Percentiles rank a stretch among this genome's conserved stretches.
Conservation (phyloP, 768 basidiomycete genomes). For the Thelephora aurantiotincta region DNA sequence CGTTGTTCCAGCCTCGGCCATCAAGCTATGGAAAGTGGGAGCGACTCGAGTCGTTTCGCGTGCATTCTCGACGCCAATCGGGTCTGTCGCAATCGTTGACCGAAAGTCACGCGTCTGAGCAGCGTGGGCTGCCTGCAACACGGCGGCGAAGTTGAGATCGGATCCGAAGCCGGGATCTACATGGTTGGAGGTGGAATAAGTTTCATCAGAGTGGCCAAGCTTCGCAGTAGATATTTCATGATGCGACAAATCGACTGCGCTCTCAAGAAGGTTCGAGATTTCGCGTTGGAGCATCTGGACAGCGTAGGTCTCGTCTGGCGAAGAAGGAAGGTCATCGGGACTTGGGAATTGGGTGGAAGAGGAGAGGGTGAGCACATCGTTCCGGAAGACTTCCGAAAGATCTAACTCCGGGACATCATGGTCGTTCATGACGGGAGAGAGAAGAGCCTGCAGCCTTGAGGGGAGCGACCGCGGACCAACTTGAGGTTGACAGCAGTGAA, state of each 20-base stretch:
- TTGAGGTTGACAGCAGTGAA: no score
- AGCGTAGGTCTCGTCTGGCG: constrained; percentile 18
- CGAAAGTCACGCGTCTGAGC: background rate
- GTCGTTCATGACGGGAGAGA: constrained; percentile 19
- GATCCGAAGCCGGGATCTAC: constrained; percentile 3
- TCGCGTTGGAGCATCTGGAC: constrained; percentile 70
- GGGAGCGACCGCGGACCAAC: no score
- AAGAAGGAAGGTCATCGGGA: constrained; percentile 8
- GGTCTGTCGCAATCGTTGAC: background rate
- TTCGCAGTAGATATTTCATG: constrained; percentile 43
- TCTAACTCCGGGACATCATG: constrained; percentile 54
- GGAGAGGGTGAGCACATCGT: constrained; percentile 41
- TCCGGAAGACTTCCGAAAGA: constrained; percentile 77
- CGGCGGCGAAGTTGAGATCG: constrained; percentile 41
- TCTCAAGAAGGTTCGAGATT: constrained; percentile 61
- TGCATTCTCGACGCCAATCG: constrained; percentile 4
- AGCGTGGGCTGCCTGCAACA: constrained; percentile 65
- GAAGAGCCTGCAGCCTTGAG: no score
- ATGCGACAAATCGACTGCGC: constrained; percentile 34
- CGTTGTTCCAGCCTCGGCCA: constrained; percentile 28
- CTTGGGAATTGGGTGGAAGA: constrained; percentile 8
- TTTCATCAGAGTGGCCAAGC: constrained; percentile 36
- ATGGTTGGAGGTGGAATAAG: constrained; percentile 17
- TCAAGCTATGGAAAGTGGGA: constrained; percentile 69
- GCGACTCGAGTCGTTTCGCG: constrained; percentile 43